Percentiles rank a stretch among this genome's conserved stretches.
These are phyloP conservation scores for Populus deltoides DNA, from an alignment of 345 rosid genomes.

Conservation along the genomic window DNA sequence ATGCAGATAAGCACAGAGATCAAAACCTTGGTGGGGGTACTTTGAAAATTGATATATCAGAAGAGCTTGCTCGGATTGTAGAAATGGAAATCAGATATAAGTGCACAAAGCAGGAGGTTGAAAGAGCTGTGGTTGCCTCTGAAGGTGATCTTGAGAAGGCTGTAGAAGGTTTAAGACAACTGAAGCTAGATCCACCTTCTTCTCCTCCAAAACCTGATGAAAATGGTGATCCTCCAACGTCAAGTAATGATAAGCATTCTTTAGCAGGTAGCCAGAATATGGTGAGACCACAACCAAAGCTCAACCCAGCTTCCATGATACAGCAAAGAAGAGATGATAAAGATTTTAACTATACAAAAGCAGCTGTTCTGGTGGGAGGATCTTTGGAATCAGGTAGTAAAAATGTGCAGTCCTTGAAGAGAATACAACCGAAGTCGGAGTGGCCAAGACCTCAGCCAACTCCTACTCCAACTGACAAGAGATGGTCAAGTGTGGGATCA, in stretches of 20 bases:
- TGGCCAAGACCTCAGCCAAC: slow-evolving; percentile 63
- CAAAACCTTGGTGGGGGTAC: slow-evolving; percentile 44
- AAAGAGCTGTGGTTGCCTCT: slow-evolving; percentile 66
- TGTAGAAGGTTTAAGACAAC: slow-evolving; percentile 42
- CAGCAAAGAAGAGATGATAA: slow-evolving; percentile 64
- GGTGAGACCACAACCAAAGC: slow-evolving; percentile 38
- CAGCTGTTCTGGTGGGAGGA: slow-evolving; percentile 30
- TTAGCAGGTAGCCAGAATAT: slow-evolving; percentile 38
- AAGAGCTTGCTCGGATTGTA: slow-evolving; percentile 72
- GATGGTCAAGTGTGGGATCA: slow-evolving; percentile 50
- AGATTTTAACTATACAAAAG: slow-evolving; percentile 58
- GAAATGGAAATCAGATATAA: slow-evolving; percentile 57
- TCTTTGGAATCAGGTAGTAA: slow-evolving; percentile 38
- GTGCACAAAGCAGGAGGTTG: slow-evolving; percentile 78
- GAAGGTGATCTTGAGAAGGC: slow-evolving; percentile 80
- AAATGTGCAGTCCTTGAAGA: slow-evolving; percentile 52
- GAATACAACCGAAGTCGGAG: slow-evolving; percentile 52
- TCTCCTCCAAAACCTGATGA: slow-evolving; percentile 56
- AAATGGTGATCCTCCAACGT: slow-evolving; percentile 47
- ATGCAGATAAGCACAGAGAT: slow-evolving; percentile 49
- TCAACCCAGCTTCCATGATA: slow-evolving; percentile 23
- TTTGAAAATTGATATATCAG: slow-evolving; percentile 78
- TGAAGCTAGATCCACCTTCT: slow-evolving; percentile 48
- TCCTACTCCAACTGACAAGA: slow-evolving; percentile 46
- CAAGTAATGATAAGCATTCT: slow-evolving; percentile 33